Evolutionary conservation across 116 monocot species (phyloP).

Genomic region (Cymodocea nodosa): DNA sequence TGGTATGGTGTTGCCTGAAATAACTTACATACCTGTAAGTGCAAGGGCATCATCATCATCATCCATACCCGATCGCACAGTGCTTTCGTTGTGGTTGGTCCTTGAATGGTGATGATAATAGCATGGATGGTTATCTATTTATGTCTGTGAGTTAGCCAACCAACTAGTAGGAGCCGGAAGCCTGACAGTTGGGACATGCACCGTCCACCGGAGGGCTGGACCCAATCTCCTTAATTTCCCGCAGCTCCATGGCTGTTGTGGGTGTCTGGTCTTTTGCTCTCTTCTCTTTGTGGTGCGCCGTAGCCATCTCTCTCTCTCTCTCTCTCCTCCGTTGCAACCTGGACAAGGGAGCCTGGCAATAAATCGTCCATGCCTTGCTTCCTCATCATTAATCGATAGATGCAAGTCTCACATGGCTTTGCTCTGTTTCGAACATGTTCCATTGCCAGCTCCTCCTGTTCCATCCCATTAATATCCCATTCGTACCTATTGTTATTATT

Average conservation of each 20-base stretch:
- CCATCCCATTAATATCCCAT: neutral
- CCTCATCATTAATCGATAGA: neutral
- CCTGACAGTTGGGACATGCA: neutral
- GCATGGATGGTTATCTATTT: neutral
- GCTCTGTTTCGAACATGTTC: slow-evolving; percentile 12
- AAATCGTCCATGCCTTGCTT: slow-evolving; percentile 4
- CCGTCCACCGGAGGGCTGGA: neutral
- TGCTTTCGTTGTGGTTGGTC: too few relatives aligned
- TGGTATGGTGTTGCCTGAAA: too few relatives aligned
- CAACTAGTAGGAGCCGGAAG: neutral
- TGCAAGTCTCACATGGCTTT: slow-evolving; percentile 3
- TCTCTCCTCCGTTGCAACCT: slow-evolving; percentile 9
- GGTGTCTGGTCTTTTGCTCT: too few relatives aligned
- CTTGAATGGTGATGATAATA: neutral
- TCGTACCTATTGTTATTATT: too few relatives aligned
- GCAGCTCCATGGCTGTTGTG: too few relatives aligned
- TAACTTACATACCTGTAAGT: too few relatives aligned
- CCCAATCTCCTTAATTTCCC: neutral
- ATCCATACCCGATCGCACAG: too few relatives aligned
- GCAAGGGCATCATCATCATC: too few relatives aligned
- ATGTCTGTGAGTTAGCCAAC: neutral
- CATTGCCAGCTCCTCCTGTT: neutral
- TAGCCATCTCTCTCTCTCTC: slow-evolving; percentile 13
- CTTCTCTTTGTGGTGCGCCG: neutral
- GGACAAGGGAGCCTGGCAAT: slow-evolving; percentile 2